These are phyloP conservation scores for Phytophthora fragariae DNA, from an alignment of 352 stramenopile genomes.

Conservation along the genomic window DNA sequence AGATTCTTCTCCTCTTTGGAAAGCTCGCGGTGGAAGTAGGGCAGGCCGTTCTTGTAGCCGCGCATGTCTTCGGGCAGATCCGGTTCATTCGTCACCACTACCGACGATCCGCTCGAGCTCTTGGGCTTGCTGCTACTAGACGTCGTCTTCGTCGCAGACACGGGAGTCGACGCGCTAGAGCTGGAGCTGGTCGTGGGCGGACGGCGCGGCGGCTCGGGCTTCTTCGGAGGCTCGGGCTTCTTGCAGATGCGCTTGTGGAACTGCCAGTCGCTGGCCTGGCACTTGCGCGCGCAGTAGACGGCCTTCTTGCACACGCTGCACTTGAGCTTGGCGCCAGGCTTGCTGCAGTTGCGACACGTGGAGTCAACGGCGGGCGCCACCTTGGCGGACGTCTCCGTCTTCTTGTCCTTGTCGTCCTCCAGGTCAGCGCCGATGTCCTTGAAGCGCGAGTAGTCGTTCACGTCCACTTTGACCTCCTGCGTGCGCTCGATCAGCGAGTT, in stretches of 20 bases:
- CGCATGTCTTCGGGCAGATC: constrained; percentile 68
- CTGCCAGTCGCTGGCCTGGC: constrained; percentile 84
- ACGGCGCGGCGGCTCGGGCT: constrained; percentile 43
- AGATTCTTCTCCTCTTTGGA: constrained; percentile 96
- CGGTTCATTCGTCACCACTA: constrained; percentile 75
- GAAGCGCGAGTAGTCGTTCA: constrained; percentile 90
- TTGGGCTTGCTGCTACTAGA: constrained; percentile 23
- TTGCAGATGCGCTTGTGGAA: constrained; percentile 92
- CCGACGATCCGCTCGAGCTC: constrained; percentile 32
- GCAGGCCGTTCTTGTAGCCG: constrained; percentile 87
- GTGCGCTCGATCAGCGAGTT: constrained; percentile 70
- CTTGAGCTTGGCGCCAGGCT: constrained; percentile 80
- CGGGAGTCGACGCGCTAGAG: constrained; percentile 13
- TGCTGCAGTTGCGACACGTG: constrained; percentile 84
- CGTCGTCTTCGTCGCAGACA: constrained; percentile 21
- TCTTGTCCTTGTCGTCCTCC: constrained; percentile 47
- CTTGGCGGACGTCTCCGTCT: not conserved
- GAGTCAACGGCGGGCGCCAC: constrained; percentile 21
- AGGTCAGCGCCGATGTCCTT: constrained; percentile 72
- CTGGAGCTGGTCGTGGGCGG: constrained; percentile 11
- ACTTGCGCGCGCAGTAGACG: constrained; percentile 81
- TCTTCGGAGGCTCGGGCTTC: constrained; percentile 75
- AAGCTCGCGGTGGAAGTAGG: constrained; percentile 98
- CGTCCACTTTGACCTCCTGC: constrained; percentile 72
- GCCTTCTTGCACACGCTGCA: constrained; percentile 90